phyloP scores from a whole-genome alignment of 768 basidiomycete genomes.

The Phylloporus arenicola region DNA sequence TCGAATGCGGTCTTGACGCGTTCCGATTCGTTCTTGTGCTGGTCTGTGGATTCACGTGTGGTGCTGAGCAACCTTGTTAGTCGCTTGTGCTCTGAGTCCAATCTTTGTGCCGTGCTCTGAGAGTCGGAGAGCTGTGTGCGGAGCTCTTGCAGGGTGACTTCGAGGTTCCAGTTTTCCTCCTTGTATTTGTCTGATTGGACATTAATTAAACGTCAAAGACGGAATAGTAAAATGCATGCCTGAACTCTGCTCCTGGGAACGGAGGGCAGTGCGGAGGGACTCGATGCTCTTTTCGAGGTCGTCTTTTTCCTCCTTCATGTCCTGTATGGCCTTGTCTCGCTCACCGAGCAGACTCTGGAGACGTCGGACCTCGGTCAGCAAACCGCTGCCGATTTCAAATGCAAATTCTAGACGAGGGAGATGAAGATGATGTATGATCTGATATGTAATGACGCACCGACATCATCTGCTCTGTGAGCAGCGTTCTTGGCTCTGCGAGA shows the following conservation, averaged over 20 bases:
- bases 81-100: constrained; percentile 81
- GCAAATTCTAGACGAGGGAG: constrained; percentile 71
- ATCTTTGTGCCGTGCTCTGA: constrained; percentile 58
- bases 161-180: constrained; percentile 99
- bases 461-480: constrained; percentile 83
- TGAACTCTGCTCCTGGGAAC: constrained; percentile 73
- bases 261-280: constrained; percentile 63
- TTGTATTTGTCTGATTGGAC: constrained; percentile 75
- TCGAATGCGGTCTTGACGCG: constrained; percentile 57
- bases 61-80: constrained; percentile 68
- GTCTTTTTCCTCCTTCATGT: constrained; percentile 89
- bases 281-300: constrained; percentile 79
- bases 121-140: constrained; percentile 63
- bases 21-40: constrained; percentile 83
- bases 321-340: constrained; percentile 87
- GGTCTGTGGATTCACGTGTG: constrained; percentile 71
- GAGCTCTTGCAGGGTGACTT: constrained; percentile 86
- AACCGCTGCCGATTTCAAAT: constrained; percentile 92
- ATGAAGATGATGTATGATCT: constrained; percentile 10
- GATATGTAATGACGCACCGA: constrained; percentile 50
- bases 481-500: constrained; percentile 89
- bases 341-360: constrained; percentile 88
- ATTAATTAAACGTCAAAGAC: constrained; percentile 1
- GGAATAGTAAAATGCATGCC: constrained; percentile 41
- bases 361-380: constrained; percentile 86